These are phyloP conservation scores for Plasmodium coatneyi DNA, from an alignment of 169 alveolate species.

Conservation along the genomic window DNA sequence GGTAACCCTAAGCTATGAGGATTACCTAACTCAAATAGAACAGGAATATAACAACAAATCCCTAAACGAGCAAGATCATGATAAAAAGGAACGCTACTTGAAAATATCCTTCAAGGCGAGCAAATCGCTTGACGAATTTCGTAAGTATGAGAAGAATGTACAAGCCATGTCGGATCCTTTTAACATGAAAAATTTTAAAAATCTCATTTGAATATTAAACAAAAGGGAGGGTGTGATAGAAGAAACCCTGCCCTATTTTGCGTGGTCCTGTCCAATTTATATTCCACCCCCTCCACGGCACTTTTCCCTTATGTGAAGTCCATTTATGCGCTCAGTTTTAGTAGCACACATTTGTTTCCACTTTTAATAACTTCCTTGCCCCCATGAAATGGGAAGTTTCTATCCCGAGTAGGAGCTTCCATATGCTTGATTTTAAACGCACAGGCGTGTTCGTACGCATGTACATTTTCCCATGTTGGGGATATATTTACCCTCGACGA, in stretches of 20 bases:
- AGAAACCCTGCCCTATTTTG: background rate
- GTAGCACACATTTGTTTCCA: background rate
- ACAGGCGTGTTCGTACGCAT: background rate
- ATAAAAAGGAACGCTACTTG: constrained; percentile 23
- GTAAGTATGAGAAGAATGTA: constrained; percentile 40
- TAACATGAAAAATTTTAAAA: constrained; percentile 67
- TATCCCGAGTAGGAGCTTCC: background rate
- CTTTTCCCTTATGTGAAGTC: background rate
- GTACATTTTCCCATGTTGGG: background rate
- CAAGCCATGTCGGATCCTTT: constrained; percentile 66
- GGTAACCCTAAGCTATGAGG: constrained; percentile 61
- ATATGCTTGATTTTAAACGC: background rate
- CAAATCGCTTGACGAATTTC: constrained; percentile 54
- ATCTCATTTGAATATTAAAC: constrained; percentile 4
- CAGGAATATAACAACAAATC: constrained; percentile 42
- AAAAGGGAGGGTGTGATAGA: background rate
- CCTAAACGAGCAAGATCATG: constrained; percentile 31
- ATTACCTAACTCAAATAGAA: constrained; percentile 48
- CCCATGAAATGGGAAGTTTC: background rate
- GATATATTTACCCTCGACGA: background rate
- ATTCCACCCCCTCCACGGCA: background rate
- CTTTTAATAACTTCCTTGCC: background rate
- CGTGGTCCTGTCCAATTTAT: background rate
- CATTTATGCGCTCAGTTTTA: background rate
- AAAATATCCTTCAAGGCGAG: constrained; percentile 32